Evolutionary conservation across 345 rosid species (phyloP).

Genomic region (Camelina hispida): DNA sequence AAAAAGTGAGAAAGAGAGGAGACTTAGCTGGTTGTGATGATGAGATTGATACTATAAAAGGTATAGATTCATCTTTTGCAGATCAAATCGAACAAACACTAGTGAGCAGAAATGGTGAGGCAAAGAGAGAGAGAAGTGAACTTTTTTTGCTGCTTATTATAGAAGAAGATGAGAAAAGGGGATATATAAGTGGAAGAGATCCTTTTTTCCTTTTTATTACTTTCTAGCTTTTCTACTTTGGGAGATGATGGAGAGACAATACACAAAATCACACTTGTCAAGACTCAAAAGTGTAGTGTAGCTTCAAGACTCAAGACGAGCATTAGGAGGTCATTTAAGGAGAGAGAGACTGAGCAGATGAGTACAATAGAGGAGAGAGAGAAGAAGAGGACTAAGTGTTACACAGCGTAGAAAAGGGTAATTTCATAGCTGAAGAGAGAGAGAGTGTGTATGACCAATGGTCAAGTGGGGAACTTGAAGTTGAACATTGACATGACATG

Average conservation of each 20-base stretch:
- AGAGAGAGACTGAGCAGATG: slow-evolving; percentile 43
- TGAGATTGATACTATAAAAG: slow-evolving; percentile 33
- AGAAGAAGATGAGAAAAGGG: slow-evolving; percentile 21
- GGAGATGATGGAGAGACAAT: slow-evolving; percentile 35
- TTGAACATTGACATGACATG: slow-evolving; percentile 47
- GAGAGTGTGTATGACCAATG: slow-evolving; percentile 26
- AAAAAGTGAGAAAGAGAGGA: slow-evolving; percentile 10
- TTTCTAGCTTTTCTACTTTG: slow-evolving; percentile 41
- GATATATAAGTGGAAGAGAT: slow-evolving; percentile 39
- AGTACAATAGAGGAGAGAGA: slow-evolving; percentile 1
- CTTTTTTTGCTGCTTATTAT: slow-evolving; percentile 15
- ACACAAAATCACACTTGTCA: slow-evolving; percentile 31
- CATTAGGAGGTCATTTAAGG: slow-evolving; percentile 27
- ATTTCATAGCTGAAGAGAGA: slow-evolving; percentile 35
- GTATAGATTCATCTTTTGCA: slow-evolving; percentile 31
- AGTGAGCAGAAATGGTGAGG: slow-evolving; percentile 44
- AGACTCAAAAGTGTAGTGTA: slow-evolving; percentile 28
- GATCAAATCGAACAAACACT: slow-evolving; percentile 31
- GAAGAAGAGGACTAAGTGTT: slow-evolving; percentile 50
- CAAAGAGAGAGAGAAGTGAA: slow-evolving; percentile 43
- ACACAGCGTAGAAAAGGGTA: slow-evolving; percentile 50
- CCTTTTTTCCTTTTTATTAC: slow-evolving; percentile 19
- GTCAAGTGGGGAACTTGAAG: slow-evolving; percentile 53
- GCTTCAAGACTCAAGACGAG: slow-evolving; percentile 34
- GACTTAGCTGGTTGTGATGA: slow-evolving; percentile 32